These are phyloP conservation scores for Podaxis sp. DNA, from an alignment of 768 basidiomycete species.

Conservation along the genomic window DNA sequence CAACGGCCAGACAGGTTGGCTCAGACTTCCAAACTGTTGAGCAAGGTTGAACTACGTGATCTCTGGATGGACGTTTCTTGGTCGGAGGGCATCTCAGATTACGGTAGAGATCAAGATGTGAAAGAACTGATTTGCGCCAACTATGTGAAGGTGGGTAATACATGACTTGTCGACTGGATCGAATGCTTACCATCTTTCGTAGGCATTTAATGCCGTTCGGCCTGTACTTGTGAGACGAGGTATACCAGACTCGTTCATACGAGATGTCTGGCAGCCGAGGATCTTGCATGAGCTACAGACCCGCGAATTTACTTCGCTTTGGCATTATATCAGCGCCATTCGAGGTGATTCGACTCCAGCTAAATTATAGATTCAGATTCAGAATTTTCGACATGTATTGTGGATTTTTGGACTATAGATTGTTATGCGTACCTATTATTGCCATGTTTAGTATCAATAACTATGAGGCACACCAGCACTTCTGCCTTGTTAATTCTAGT, in stretches of 20 bases:
- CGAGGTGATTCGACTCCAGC: neutral
- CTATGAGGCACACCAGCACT: no score
- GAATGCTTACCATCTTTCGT: neutral
- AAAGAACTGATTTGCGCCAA: neutral
- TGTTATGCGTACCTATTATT: neutral
- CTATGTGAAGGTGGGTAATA: neutral
- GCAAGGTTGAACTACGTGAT: neutral
- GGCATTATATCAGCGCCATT: neutral
- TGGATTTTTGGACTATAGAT: neutral
- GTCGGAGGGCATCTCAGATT: neutral
- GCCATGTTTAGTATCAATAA: neutral
- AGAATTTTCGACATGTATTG: neutral
- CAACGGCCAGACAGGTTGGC: neutral
- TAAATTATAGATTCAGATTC: neutral
- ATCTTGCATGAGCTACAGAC: neutral
- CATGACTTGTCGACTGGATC: neutral
- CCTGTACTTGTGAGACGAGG: neutral
- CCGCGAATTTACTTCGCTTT: slow-evolving; percentile 1
- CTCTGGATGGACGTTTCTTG: slow-evolving; percentile 7
- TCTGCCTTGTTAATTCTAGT: no score
- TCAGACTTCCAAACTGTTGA: neutral
- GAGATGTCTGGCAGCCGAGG: neutral
- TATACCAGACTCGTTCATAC: neutral
- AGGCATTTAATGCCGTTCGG: slow-evolving; percentile 2
- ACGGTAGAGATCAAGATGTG: neutral